These are phyloP conservation scores for Populus trichocarpa DNA, from an alignment of 441 rosid species.

Conservation along the genomic window DNA sequence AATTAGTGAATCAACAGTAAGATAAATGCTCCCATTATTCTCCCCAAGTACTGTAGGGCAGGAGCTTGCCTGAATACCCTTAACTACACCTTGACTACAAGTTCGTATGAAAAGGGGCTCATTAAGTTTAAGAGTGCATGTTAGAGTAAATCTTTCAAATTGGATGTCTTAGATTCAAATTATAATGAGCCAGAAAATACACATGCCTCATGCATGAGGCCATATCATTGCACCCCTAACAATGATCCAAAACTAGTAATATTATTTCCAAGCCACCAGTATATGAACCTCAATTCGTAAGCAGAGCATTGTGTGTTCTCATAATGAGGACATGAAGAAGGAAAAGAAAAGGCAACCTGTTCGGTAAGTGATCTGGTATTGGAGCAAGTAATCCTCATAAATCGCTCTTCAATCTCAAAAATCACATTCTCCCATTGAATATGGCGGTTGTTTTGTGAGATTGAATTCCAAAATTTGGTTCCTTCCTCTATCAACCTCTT, in stretches of 20 bases:
- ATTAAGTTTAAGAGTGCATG: not conserved
- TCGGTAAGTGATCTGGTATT: conserved; percentile 57
- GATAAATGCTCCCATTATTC: not conserved
- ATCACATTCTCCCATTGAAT: conserved; percentile 67
- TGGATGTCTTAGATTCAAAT: not conserved
- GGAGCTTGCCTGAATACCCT: not conserved
- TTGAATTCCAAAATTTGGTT: conserved; percentile 65
- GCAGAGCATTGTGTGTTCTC: not conserved
- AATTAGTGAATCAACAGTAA: not conserved
- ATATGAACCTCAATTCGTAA: not conserved
- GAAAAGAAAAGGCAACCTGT: conserved; percentile 43
- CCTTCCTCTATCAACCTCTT: conserved; percentile 83
- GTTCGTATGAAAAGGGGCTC: not conserved
- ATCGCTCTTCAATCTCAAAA: conserved; percentile 70
- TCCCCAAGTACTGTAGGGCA: not conserved
- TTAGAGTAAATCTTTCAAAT: not conserved
- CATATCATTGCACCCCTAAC: not conserved
- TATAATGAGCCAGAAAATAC: not conserved
- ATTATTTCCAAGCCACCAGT: not conserved
- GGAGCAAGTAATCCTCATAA: conserved; percentile 71
- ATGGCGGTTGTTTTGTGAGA: conserved; percentile 52
- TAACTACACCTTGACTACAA: not conserved
- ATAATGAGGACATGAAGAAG: not conserved
- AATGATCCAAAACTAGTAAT: not conserved
- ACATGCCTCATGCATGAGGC: not conserved